A percentile compares a stretch with the other conserved stretches of the same genome.
Conservation (phyloP, 1,284 basidiomycete genomes). For the Naganishia albida region DNA sequence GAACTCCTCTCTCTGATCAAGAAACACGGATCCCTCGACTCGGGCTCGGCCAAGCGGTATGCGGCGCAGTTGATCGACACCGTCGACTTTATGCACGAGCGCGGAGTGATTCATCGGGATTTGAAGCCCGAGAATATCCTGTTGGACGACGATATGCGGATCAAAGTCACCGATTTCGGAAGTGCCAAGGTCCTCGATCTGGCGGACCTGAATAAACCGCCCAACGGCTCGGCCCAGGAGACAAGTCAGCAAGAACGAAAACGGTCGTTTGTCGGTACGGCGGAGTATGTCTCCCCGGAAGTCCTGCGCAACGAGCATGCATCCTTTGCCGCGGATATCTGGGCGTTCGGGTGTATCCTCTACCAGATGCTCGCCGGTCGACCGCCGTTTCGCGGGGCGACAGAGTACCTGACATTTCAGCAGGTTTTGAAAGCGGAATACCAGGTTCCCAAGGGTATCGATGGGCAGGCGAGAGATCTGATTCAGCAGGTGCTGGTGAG, state of each 20-base stretch:
- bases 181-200: conserved; percentile 80
- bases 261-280: conserved; percentile 88
- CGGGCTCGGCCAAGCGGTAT: conserved; percentile 74
- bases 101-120: conserved; percentile 87
- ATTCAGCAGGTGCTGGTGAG: conserved; percentile 34
- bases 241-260: conserved; percentile 35
- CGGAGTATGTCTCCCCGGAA: conserved; percentile 94
- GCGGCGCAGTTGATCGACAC: conserved; percentile 85
- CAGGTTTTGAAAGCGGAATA: conserved; percentile 59
- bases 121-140: conserved; percentile 93
- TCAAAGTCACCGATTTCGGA: conserved; percentile 97
- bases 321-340: conserved; percentile 57
- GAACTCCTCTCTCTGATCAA: conserved; percentile 76
- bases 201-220: background rate
- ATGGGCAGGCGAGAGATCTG: conserved; percentile 15
- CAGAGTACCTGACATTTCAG: conserved; percentile 63
- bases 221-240: conserved; percentile 5
- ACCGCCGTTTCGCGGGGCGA: conserved; percentile 60
- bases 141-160: conserved; percentile 76
- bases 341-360: conserved; percentile 61
- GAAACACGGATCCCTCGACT: conserved; percentile 75
- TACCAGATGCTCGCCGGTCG: conserved; percentile 60
- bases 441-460: conserved; percentile 28
- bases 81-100: conserved; percentile 82
- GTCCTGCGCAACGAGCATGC: conserved; percentile 70